phyloP scores from a whole-genome alignment of 805 yeast genomes.

The Yarrowia alimentaria region DNA sequence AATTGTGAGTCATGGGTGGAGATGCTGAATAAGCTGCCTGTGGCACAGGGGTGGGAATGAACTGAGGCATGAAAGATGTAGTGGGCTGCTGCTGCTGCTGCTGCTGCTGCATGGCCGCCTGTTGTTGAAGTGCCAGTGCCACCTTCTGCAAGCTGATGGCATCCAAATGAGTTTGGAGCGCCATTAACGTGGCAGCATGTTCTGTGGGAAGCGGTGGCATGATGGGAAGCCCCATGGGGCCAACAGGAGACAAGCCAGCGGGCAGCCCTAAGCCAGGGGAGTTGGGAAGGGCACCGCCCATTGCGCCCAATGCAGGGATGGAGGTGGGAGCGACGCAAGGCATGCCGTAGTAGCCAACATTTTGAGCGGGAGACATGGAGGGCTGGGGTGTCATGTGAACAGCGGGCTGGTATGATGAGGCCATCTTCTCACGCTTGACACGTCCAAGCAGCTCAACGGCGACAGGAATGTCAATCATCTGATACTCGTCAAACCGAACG shows the following conservation, averaged over 20 bases:
- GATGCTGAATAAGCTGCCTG: not conserved
- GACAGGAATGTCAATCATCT: slow-evolving; percentile 61
- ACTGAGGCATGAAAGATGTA: slow-evolving; percentile 1
- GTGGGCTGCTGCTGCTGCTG: not conserved
- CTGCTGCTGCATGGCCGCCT: slow-evolving; percentile 27
- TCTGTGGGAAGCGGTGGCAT: slow-evolving; percentile 7
- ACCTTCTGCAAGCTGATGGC: slow-evolving; percentile 71
- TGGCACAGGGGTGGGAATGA: slow-evolving; percentile 3
- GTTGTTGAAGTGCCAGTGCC: slow-evolving; percentile 41
- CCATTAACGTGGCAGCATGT: slow-evolving; percentile 30
- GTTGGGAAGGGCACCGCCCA: slow-evolving; percentile 15
- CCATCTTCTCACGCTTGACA: slow-evolving; percentile 29
- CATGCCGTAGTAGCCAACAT: slow-evolving; percentile 9
- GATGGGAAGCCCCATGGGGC: slow-evolving; percentile 1
- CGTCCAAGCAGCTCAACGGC: slow-evolving; percentile 58
- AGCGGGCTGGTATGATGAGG: not conserved
- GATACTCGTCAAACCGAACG: slow-evolving; percentile 69
- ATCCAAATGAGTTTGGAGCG: slow-evolving; percentile 69
- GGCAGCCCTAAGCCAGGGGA: slow-evolving; percentile 20
- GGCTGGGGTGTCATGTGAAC: not conserved
- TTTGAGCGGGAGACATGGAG: slow-evolving; percentile 12
- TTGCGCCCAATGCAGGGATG: not conserved
- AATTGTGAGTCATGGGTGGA: not conserved
- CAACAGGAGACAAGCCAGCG: too few relatives aligned
- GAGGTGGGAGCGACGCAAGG: not conserved